These are phyloP conservation scores for Stylosanthes scabra DNA, from an alignment of 331 rosid species.

Conservation along the genomic window DNA sequence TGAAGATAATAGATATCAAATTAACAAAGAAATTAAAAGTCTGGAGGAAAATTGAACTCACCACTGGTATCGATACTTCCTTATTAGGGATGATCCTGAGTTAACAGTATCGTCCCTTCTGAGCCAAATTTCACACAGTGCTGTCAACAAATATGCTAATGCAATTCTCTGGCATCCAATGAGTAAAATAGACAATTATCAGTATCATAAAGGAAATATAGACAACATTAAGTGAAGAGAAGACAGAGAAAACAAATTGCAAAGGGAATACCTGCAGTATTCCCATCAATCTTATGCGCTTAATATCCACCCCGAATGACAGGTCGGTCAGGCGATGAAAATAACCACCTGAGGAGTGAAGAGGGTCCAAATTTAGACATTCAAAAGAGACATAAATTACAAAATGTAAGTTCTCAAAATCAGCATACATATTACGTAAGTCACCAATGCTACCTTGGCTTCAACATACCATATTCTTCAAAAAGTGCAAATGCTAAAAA, in stretches of 20 bases:
- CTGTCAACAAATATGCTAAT: conserved; percentile 74
- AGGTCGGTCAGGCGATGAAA: conserved; percentile 77
- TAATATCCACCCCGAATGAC: conserved; percentile 84
- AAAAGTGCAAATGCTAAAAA: conserved; percentile 19
- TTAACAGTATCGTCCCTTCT: conserved; percentile 59
- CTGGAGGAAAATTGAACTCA: conserved; percentile 44
- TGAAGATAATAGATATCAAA: no score
- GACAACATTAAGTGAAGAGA: conserved; percentile 4
- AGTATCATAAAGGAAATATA: conserved; percentile 2
- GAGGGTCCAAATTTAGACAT: conserved; percentile 21
- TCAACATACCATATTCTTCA: neutral
- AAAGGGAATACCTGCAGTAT: conserved; percentile 72
- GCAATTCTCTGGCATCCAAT: conserved; percentile 77
- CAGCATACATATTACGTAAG: neutral
- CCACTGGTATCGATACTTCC: conserved; percentile 80
- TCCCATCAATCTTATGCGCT: conserved; percentile 84
- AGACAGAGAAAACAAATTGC: neutral
- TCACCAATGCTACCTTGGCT: neutral
- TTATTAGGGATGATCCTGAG: conserved; percentile 66
- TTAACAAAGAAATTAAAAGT: neutral
- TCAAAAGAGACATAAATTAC: conserved; percentile 14
- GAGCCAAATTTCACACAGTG: conserved; percentile 96
- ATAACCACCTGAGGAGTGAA: conserved; percentile 70
- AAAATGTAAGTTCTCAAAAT: conserved; percentile 8
- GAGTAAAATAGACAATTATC: neutral